These are phyloP conservation scores for Coniella vitis DNA, from an alignment of 2,329 filamentous ascomycete genomes.

Conservation along the genomic window DNA sequence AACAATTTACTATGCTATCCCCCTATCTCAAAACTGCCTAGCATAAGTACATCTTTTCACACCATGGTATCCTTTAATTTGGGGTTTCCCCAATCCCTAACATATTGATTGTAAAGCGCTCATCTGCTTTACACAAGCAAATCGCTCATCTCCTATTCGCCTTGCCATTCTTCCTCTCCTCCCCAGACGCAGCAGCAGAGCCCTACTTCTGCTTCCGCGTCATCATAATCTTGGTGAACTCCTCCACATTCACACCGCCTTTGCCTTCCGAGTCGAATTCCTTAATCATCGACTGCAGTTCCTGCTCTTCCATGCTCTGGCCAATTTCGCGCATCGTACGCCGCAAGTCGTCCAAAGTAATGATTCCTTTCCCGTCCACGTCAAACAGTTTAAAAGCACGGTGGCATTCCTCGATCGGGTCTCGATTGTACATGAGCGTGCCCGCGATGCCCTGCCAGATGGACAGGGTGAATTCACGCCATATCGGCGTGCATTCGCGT, in stretches of 20 bases:
- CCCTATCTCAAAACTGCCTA: too few species aligned
- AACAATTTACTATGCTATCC: too few species aligned
- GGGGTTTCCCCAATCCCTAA: too few species aligned
- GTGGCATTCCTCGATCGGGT: constrained; percentile 85
- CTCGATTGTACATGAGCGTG: constrained; percentile 70
- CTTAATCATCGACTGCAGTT: constrained; percentile 92
- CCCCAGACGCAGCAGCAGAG: not conserved
- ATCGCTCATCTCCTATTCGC: constrained; percentile 1
- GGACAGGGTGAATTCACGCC: constrained; percentile 67
- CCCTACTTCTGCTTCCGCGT: constrained; percentile 24
- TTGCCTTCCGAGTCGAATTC: constrained; percentile 95
- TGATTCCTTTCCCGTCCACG: constrained; percentile 82
- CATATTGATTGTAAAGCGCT: not conserved
- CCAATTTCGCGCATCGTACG: constrained; percentile 85
- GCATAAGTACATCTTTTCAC: too few species aligned
- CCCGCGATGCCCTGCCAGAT: constrained; percentile 73
- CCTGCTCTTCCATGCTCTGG: constrained; percentile 87
- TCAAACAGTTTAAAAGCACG: constrained; percentile 93
- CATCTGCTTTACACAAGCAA: not conserved
- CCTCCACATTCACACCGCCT: constrained; percentile 65
- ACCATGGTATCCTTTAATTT: too few species aligned
- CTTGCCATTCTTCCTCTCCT: constrained; percentile 3
- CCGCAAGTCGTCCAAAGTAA: constrained; percentile 80
- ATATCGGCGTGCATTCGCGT: constrained; percentile 50
- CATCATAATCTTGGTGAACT: constrained; percentile 60